phyloP scores from a whole-genome alignment of 495 filamentous ascomycete genomes.

The Cryomyces minteri region DNA sequence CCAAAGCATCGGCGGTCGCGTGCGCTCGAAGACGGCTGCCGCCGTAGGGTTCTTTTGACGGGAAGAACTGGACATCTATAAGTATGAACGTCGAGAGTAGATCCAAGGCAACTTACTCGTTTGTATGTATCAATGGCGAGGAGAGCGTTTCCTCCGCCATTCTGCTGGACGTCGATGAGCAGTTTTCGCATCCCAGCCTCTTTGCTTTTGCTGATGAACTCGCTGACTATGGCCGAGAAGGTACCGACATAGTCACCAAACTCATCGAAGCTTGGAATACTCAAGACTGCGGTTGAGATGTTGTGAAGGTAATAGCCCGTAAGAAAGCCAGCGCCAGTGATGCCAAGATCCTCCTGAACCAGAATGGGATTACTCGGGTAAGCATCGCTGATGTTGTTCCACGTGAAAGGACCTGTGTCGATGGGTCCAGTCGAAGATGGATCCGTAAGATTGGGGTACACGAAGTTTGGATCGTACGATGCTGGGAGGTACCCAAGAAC shows the following conservation, averaged over 20 bases:
- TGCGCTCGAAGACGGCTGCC: conserved; percentile 28
- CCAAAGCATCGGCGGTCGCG: conserved; percentile 22
- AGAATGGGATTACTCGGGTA: background rate
- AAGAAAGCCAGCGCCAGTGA: conserved; percentile 7
- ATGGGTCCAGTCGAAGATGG: background rate
- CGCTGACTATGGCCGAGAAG: conserved; percentile 20
- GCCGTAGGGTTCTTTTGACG: conserved; percentile 23
- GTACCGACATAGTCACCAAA: conserved; percentile 14
- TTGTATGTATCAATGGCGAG: conserved; percentile 30
- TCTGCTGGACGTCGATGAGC: conserved; percentile 35
- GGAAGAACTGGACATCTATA: conserved; percentile 24
- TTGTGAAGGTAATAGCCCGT: conserved; percentile 23
- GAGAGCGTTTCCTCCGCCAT: conserved; percentile 29
- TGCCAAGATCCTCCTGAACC: background rate
- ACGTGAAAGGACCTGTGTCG: background rate
- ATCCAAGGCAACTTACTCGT: conserved; percentile 4
- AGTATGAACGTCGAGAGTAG: background rate
- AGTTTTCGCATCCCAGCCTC: conserved; percentile 22
- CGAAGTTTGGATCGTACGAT: background rate
- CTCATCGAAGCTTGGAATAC: conserved; percentile 29
- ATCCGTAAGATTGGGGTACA: background rate
- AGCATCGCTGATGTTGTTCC: background rate
- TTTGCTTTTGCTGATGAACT: conserved; percentile 24
- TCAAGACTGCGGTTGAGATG: conserved; percentile 26
- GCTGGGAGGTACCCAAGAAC: conserved; percentile 19